Percentiles rank a stretch among this genome's conserved stretches.
These are phyloP conservation scores for Pterocarpus santalinus DNA, from an alignment of 306 rosid species.

Conservation along the genomic window DNA sequence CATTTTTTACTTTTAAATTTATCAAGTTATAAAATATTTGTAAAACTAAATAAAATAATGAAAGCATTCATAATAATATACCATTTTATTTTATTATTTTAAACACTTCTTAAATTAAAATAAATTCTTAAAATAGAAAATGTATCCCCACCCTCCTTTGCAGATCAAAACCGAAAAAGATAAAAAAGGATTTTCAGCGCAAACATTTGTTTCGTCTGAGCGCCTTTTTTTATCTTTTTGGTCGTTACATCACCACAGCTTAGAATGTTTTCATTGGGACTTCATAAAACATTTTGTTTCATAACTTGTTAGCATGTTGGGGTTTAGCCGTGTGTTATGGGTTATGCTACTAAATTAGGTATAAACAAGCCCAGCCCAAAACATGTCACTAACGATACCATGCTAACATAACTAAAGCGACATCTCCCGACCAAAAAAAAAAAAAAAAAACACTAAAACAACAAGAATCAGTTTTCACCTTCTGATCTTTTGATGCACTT, in stretches of 20 bases:
- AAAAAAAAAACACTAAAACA: background rate
- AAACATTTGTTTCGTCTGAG: constrained; percentile 3
- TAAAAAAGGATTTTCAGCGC: background rate
- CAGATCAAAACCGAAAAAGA: background rate
- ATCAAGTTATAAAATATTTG: too few species aligned
- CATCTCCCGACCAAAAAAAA: too few species aligned
- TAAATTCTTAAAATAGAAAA: too few species aligned
- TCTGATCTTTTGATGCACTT: constrained; percentile 42
- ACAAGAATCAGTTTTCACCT: constrained; percentile 49
- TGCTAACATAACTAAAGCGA: constrained; percentile 1
- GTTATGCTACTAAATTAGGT: constrained; percentile 9
- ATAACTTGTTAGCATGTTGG: constrained; percentile 30
- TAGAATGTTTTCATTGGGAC: constrained; percentile 10
- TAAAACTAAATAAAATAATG: too few species aligned
- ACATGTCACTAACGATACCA: constrained; percentile 21
- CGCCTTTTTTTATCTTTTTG: too few species aligned
- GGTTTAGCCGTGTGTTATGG: constrained; percentile 14
- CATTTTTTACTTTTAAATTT: too few species aligned
- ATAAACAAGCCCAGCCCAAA: constrained; percentile 24
- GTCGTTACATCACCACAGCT: constrained; percentile 16
- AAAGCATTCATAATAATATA: too few species aligned
- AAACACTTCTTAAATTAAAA: too few species aligned
- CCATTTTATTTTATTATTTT: too few species aligned
- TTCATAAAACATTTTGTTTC: constrained; percentile 7
- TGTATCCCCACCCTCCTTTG: background rate